These are phyloP conservation scores for Calocybe cyanea DNA, from an alignment of 768 basidiomycete species.

Conservation along the genomic window DNA sequence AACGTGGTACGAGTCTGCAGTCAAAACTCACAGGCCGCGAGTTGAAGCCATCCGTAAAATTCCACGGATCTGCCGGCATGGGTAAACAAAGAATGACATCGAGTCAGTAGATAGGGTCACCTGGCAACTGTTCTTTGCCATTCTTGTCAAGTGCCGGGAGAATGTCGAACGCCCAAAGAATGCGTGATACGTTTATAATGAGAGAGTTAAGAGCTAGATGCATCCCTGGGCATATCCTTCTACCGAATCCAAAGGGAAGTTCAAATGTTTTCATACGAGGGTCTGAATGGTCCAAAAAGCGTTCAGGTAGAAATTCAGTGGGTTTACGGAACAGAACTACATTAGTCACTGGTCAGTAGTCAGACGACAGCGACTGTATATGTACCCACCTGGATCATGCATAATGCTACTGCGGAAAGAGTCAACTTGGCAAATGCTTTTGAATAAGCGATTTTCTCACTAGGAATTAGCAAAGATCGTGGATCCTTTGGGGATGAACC, in stretches of 20 bases:
- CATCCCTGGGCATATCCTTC: constrained; percentile 35
- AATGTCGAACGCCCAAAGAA: constrained; percentile 35
- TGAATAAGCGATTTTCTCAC: constrained; percentile 1
- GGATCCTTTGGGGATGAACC: constrained; percentile 13
- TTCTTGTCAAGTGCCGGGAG: constrained; percentile 11
- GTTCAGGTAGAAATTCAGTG: constrained; percentile 29
- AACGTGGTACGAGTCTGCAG: constrained; percentile 26
- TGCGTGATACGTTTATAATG: constrained; percentile 29
- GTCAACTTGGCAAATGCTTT: not conserved
- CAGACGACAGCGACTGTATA: not conserved
- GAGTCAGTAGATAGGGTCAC: not conserved
- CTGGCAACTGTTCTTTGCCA: constrained; percentile 11
- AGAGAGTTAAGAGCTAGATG: constrained; percentile 31
- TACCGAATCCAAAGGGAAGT: constrained; percentile 38
- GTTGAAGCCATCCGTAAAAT: constrained; percentile 33
- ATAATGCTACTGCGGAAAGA: constrained; percentile 6
- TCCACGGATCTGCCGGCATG: constrained; percentile 19
- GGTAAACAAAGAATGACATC: not conserved
- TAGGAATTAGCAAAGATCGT: constrained; percentile 11
- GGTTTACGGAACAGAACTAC: constrained; percentile 8
- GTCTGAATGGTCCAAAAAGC: constrained; percentile 30
- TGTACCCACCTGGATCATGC: constrained; percentile 9
- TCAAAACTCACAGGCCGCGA: constrained; percentile 29
- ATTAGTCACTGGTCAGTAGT: not conserved
- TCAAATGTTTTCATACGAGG: constrained; percentile 26